Conservation (phyloP, 2,329 filamentous ascomycete species). For the Sporothrix luriei region DNA sequence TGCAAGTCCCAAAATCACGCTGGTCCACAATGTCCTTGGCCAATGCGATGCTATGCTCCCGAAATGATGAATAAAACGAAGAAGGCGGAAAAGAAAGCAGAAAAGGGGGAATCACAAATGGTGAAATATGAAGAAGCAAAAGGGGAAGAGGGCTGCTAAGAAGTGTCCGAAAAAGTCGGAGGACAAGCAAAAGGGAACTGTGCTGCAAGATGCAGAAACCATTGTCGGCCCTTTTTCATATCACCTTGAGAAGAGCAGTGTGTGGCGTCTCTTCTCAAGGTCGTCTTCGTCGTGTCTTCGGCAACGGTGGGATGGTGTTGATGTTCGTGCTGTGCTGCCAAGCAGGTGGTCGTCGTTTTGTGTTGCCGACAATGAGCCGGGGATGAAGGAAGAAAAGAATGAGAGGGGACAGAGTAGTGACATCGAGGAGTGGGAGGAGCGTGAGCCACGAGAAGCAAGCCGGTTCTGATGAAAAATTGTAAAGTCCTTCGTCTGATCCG, state of each 20-base stretch:
- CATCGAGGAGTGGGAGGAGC: slow-evolving; percentile 11
- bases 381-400: background rate
- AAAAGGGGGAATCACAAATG: slow-evolving; percentile 29
- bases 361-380: slow-evolving; percentile 10
- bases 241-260: background rate
- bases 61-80: slow-evolving; percentile 6
- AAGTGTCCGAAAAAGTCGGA: slow-evolving; percentile 2
- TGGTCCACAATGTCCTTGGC: slow-evolving; percentile 15
- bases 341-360: slow-evolving; percentile 1
- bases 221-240: background rate
- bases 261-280: background rate
- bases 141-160: background rate
- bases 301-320: slow-evolving; percentile 26
- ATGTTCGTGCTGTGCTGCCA: slow-evolving; percentile 13
- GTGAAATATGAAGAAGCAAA: background rate
- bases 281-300: slow-evolving; percentile 32
- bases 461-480: background rate
- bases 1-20: slow-evolving; percentile 26
- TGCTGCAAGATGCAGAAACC: background rate
- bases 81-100: background rate
- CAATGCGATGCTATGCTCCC: slow-evolving; percentile 16
- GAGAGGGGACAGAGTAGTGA: slow-evolving; percentile 6
- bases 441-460: slow-evolving; percentile 4
- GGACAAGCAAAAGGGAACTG: background rate
- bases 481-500: slow-evolving; percentile 6